Evolutionary conservation across 108 stramenopile species (phyloP).

Genomic region (Skeletonema potamos): DNA sequence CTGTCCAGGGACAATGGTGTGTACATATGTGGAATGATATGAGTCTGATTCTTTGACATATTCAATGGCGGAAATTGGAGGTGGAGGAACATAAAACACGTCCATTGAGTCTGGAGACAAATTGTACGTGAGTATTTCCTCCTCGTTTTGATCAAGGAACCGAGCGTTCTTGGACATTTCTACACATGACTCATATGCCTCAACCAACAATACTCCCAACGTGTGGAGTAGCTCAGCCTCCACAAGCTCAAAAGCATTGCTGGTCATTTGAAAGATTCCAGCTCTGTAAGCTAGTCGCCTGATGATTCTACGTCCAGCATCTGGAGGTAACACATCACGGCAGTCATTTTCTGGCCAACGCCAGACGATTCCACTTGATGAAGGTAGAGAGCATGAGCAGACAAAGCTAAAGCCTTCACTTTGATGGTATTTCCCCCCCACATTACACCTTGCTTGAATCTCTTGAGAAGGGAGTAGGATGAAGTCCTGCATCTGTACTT

Average conservation of each 20-base stretch:
- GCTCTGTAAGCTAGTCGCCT: slow-evolving; percentile 4
- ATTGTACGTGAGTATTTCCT: neutral
- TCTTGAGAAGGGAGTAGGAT: neutral
- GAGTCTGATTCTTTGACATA: neutral
- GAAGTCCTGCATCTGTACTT: neutral
- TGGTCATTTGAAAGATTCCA: slow-evolving; percentile 12
- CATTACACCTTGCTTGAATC: neutral
- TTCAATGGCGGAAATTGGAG: neutral
- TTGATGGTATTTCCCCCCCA: neutral
- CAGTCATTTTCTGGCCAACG: slow-evolving; percentile 15
- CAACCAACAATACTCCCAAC: neutral
- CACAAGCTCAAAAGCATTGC: slow-evolving; percentile 1
- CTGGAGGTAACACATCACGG: slow-evolving; percentile 4
- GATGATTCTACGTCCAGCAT: slow-evolving; percentile 12
- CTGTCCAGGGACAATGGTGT: slow-evolving; percentile 12
- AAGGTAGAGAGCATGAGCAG: neutral
- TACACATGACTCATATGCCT: neutral
- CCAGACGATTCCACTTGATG: neutral
- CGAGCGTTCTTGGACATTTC: neutral
- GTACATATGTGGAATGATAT: neutral
- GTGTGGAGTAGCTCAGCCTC: slow-evolving; percentile 6
- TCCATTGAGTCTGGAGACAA: neutral
- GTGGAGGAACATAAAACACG: slow-evolving; percentile 5
- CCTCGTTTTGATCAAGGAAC: neutral
- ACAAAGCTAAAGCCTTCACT: neutral